Evolutionary conservation across 345 rosid species (phyloP).

Genomic region (Populus davidiana): DNA sequence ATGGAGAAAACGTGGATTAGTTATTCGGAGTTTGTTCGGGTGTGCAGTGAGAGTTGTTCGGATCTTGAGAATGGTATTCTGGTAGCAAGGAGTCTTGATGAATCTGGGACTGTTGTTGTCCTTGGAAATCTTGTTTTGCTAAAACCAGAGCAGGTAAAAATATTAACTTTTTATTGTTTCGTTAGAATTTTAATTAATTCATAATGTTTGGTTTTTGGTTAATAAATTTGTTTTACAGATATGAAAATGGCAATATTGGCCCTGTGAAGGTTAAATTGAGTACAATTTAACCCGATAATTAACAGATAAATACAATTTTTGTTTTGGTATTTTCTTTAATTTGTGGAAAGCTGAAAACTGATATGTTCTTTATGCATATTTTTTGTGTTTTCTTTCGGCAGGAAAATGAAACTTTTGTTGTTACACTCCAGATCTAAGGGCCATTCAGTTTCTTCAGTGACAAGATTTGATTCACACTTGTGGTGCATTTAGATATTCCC

Average conservation of each 20-base stretch:
- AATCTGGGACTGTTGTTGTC: conserved; percentile 75
- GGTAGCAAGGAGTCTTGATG: conserved; percentile 65
- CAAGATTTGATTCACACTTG: conserved; percentile 22
- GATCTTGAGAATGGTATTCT: conserved; percentile 50
- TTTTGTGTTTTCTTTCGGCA: conserved; percentile 44
- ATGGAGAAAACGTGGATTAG: conserved; percentile 50
- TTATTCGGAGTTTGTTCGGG: conserved; percentile 52
- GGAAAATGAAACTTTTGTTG: conserved; percentile 49
- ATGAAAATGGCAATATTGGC: conserved; percentile 16
- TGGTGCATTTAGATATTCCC: background rate
- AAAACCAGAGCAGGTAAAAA: conserved; percentile 72
- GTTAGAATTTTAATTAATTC: background rate
- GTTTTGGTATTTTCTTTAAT: background rate
- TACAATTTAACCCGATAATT: background rate
- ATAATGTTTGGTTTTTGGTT: background rate
- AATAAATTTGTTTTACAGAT: conserved; percentile 20
- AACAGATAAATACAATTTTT: conserved; percentile 28
- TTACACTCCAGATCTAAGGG: conserved; percentile 29
- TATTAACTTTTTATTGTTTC: background rate
- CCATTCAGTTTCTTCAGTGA: conserved; percentile 31
- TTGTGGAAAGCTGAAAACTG: conserved; percentile 48
- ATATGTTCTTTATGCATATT: conserved; percentile 41
- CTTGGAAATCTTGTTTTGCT: conserved; percentile 63
- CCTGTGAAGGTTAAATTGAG: conserved; percentile 6
- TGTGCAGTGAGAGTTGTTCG: conserved; percentile 54